Evolutionary conservation across 108 stramenopile species (phyloP), one percentile per base, ranked within the genome.

Genomic region (Skeletonema costatum): DNA sequence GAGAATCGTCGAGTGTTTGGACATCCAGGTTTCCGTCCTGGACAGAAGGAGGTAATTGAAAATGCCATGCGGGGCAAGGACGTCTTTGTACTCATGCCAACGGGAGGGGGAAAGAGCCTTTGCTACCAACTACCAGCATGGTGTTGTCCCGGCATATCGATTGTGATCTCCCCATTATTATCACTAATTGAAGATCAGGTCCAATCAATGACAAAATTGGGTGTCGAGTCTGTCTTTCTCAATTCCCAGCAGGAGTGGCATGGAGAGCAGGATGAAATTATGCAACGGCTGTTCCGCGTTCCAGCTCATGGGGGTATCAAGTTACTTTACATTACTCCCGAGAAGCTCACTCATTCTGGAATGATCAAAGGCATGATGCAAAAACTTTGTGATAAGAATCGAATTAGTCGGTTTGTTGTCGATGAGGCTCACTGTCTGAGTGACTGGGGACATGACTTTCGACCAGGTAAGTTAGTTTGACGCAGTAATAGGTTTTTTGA

Each of bases 141-240:
- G 91, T 97, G 97, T 68, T 87, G 87, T 60, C 96, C 96, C 1
- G 98, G 98, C 7, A 51, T 99, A 38, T 80, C 98, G 11, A 96
- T 99, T 11, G 94, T 99, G 31, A 83, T 99, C 36, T 97, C 97
- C 10, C 99, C 99, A 9, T 90, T 99, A 9, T 78, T 99, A 4
- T 95, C 93, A 12, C 85, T 99, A 56, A 98, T 99, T 68, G 96
- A 99, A 73, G 99, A 99, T 86, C 99, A 99, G 87, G 98, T 99
- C 13, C 80, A 89, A 74, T 83, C 87, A 12, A 71, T 98, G 79
- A 92, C 83, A 8, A 94, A 94, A 63, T 66, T 91, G 8, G 95
- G 94, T 33, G 90, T 99, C 39, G 79, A 87, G 21, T 86, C 97
- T 25, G 97, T 89, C 14, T 94, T 87, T 73, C 78, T 98, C 19